Percentiles rank a stretch among this genome's conserved stretches.
Conservation (phyloP, 108 stramenopile genomes). For the Nitzschia sp. region DNA sequence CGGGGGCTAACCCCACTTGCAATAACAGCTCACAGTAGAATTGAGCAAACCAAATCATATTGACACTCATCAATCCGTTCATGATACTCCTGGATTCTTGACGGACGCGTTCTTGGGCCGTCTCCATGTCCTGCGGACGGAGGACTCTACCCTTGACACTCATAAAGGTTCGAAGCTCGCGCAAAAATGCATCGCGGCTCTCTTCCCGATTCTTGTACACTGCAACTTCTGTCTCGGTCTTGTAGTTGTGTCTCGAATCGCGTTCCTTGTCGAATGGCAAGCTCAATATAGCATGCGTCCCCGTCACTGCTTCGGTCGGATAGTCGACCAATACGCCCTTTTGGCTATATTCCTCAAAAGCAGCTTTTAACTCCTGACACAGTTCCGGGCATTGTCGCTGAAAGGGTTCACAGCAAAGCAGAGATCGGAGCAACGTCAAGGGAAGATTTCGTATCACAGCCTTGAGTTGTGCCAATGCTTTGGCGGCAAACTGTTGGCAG, state of each 20-base stretch:
- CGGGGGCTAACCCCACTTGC: conserved; percentile 73
- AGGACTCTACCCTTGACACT: conserved; percentile 61
- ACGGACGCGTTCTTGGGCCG: conserved; percentile 40
- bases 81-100: conserved; percentile 51
- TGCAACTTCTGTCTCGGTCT: conserved; percentile 42
- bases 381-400: conserved; percentile 22
- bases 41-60: conserved; percentile 76
- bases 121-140: conserved; percentile 44
- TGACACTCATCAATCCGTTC: conserved; percentile 39
- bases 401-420: conserved; percentile 30
- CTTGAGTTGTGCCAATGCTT: conserved; percentile 37
- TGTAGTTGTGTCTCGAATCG: conserved; percentile 81
- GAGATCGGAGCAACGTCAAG: background rate
- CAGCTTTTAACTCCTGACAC: conserved; percentile 2
- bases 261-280: conserved; percentile 72
- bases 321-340: background rate
- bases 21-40: conserved; percentile 77
- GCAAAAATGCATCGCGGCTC: conserved; percentile 73
- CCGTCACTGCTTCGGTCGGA: conserved; percentile 23
- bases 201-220: conserved; percentile 81
- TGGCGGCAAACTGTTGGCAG: conserved; percentile 30
- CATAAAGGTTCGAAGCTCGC: conserved; percentile 71
- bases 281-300: conserved; percentile 59
- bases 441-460: conserved; percentile 17
- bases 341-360: background rate